Evolutionary conservation across 2,329 filamentous ascomycete species (phyloP), one percentile per base, ranked within the genome.

Genomic region (Penicillium sp.): DNA sequence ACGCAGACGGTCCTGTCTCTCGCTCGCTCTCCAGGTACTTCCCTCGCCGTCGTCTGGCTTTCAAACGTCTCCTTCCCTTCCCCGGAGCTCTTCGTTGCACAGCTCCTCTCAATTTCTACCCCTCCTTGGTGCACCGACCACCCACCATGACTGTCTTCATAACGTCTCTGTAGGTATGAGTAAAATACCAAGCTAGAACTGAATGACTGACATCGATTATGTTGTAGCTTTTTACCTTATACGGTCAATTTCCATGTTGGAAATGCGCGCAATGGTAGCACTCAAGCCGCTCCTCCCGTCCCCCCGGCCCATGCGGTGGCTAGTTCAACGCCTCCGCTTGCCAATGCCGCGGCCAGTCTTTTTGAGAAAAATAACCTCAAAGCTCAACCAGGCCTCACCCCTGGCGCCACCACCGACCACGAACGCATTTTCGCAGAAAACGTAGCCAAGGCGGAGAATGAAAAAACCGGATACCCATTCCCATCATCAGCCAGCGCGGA

Each of bases 161-260:
- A 35, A 77, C 74, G 40, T 79, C 77, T 20, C 68, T 81, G 75
- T 80, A 71, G 65, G 75, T 71, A 38, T 28, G 11, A 13, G 2
- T 21, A 16, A 14, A 25, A 31, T 19, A 18, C 10, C 33, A 25
- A 18, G 10, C 10, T 13, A 7, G 27, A 7, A 19, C 18, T 18
- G 14, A 16, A 14, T 27, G 15, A 17, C 47, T 49, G 36, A 55
- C 27, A n/a, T n/a, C 19, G 15, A 28, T 16, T 10, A 13, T 30
- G 1, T 2, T 18, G 3, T 35, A 95, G 90, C 41, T 95, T 95
- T 63, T 79, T 96, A 23, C 91, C 91, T 21, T 90, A 94, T 65
- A 97, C 91, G 27, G 76, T 95, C 58, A 83, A 94, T 65, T 97
- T 97, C 65, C 83, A 83, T 54, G 75, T 86, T 41, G 79, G 66